Percentiles rank a stretch among this genome's conserved stretches.
Conservation (phyloP, 495 filamentous ascomycete species). For the Aspergillus affinis region DNA sequence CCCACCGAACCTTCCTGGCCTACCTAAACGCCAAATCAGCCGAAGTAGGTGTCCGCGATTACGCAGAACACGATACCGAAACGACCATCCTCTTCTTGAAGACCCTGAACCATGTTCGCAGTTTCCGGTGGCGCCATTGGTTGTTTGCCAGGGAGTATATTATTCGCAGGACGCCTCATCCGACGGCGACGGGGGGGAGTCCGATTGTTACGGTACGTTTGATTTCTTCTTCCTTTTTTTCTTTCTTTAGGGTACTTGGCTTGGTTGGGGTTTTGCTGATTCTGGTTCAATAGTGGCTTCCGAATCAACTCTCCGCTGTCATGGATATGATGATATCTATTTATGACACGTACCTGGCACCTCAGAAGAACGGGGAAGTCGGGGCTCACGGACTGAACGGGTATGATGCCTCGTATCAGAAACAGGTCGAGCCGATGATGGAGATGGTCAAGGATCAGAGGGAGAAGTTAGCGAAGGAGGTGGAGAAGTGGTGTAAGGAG, state of each 20-base stretch:
- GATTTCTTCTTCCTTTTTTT: not conserved
- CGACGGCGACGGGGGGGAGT: conserved; percentile 86
- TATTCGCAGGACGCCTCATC: conserved; percentile 75
- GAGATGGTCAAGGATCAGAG: conserved; percentile 65
- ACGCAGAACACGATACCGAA: conserved; percentile 54
- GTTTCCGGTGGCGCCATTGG: conserved; percentile 94
- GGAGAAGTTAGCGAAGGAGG: conserved; percentile 72
- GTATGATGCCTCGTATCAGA: conserved; percentile 33
- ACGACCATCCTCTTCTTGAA: conserved; percentile 65
- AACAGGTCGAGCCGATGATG: conserved; percentile 64
- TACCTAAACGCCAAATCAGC: conserved; percentile 60
- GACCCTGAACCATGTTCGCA: conserved; percentile 77
- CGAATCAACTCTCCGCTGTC: conserved; percentile 78
- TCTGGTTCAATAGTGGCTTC: conserved; percentile 61
- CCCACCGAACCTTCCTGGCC: conserved; percentile 79
- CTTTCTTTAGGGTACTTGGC: not conserved
- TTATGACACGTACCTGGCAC: conserved; percentile 50
- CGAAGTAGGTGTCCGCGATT: conserved; percentile 58
- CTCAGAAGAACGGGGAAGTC: conserved; percentile 30
- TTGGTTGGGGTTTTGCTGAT: not conserved
- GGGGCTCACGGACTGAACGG: conserved; percentile 23
- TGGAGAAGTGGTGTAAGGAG: conserved; percentile 76
- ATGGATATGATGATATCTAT: conserved; percentile 71
- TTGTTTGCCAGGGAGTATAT: conserved; percentile 95
- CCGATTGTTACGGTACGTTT: conserved; percentile 77